Evolutionary conservation across 768 basidiomycete species (phyloP).

Genomic region (Coprinellus micaceus): DNA sequence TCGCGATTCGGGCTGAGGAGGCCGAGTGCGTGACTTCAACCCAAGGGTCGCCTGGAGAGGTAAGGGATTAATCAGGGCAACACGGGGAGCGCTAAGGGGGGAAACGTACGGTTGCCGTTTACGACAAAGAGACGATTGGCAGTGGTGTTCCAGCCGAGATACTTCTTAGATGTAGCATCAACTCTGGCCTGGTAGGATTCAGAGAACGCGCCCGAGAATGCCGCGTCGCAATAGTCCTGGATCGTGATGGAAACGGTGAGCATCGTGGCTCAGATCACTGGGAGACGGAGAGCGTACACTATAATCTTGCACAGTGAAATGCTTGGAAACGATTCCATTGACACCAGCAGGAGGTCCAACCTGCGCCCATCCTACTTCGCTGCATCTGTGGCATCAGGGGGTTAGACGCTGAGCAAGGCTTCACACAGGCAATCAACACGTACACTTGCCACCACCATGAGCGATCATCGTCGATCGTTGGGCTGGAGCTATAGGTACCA

Average conservation of each 20-base stretch:
- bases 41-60: conserved; percentile 62
- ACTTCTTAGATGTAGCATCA: conserved; percentile 40
- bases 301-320: neutral
- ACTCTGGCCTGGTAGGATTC: conserved; percentile 6
- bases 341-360: conserved; percentile 42
- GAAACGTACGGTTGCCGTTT: conserved; percentile 58
- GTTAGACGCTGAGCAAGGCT: neutral
- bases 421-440: conserved; percentile 11
- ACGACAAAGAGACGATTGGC: conserved; percentile 65
- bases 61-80: neutral
- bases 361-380: conserved; percentile 61
- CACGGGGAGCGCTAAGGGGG: neutral
- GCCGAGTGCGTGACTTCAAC: conserved; percentile 65
- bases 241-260: neutral
- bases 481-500: neutral
- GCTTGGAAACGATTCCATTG: conserved; percentile 39
- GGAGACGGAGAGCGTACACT: neutral
- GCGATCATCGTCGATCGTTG: conserved; percentile 32
- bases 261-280: neutral
- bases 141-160: conserved; percentile 59
- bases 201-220: conserved; percentile 1
- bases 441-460: conserved; percentile 75
- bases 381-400: conserved; percentile 34
- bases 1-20: conserved; percentile 39
- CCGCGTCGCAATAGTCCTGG: neutral